Base-by-base conservation (phyloP, 768 basidiomycete species). In the Tylopilus plumbeoviolaceoides region DNA sequence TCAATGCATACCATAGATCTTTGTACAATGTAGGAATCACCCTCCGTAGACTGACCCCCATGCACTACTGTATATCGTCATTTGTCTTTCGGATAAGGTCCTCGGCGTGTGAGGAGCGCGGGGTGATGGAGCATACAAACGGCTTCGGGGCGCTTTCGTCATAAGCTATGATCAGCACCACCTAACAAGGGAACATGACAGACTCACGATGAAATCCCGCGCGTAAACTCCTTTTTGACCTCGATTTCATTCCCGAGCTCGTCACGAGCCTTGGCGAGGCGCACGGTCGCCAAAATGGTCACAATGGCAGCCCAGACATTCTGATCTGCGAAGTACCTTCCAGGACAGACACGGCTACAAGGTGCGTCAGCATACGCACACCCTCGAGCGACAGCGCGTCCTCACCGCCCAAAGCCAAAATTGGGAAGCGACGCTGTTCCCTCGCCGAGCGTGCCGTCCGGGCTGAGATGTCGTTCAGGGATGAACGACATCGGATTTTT, bases 401-500 rank as follows among this genome's bases (percentile, higher is more conserved):
- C 65, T 7, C 43, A 67, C 66, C 62, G 68, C 44, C 64, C 66
- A 48, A 68, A 68, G 28, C 64, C 56, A 27, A 66, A 70, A 5
- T 20, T 8, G 3, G 47, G 33, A 7, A 35, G 30, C 1, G 23
- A n/a, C 9, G 36, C 21, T 5, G 40, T 58, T 23, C 23, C 23
- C 17, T 59, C 53, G 2, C 28, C 38, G 14, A 66, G 48, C 14
- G 40, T 47, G n/a, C 65, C 67, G 0, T 47, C 14, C 1, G 56
- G 2, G 7, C 56, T 58, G 12, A 85, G 60, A 68, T 79, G 81
- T 36, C 84, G 73, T 54, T 83, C 79, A 7, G 85, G 83, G 23
- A 74, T 71, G 67, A 84, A 84, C 7, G 59, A 57, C 51, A 73
- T 73, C 5, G 84, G 76, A 31, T 83, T 73, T 7, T 76, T 74